phyloP scores from a whole-genome alignment of 2,329 filamentous ascomycete genomes.

The Fusarium sp. region DNA sequence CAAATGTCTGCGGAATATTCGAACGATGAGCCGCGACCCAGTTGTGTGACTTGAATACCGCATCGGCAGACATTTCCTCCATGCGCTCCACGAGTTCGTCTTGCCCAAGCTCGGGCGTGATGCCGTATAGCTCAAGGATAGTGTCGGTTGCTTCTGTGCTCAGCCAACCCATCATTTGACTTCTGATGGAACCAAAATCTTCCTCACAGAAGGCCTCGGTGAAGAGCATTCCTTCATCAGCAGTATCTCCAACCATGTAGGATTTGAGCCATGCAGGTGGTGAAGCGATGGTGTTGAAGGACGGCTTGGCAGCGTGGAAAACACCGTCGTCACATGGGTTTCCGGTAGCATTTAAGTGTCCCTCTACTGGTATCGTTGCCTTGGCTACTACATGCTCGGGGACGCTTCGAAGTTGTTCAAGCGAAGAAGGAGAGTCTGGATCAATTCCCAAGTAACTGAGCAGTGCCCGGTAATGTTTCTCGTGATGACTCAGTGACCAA shows the following conservation, averaged over 20 bases:
- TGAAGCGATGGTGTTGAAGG: background rate
- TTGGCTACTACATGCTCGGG: constrained; percentile 11
- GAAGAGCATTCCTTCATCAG: constrained; percentile 31
- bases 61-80: constrained; percentile 21
- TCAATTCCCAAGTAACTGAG: constrained; percentile 22
- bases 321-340: constrained; percentile 26
- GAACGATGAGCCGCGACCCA: constrained; percentile 20
- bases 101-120: background rate
- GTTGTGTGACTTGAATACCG: constrained; percentile 19
- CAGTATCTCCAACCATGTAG: constrained; percentile 26
- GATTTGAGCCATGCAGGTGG: constrained; percentile 20
- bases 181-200: background rate
- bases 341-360: constrained; percentile 16
- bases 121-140: constrained; percentile 14
- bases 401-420: constrained; percentile 15
- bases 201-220: background rate
- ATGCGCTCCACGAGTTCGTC: background rate
- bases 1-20: constrained; percentile 8
- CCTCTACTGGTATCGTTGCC: constrained; percentile 21
- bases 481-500: constrained; percentile 18
- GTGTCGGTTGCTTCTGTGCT: background rate
- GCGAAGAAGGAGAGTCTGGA: constrained; percentile 4
- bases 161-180: background rate
- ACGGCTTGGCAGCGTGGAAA: constrained; percentile 4
- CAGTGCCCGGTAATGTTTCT: constrained; percentile 20